Evolutionary conservation across 345 rosid genomes (phyloP), one percentile per base, ranked within the genome.

Genomic region (Euphorbia tirucalli): DNA sequence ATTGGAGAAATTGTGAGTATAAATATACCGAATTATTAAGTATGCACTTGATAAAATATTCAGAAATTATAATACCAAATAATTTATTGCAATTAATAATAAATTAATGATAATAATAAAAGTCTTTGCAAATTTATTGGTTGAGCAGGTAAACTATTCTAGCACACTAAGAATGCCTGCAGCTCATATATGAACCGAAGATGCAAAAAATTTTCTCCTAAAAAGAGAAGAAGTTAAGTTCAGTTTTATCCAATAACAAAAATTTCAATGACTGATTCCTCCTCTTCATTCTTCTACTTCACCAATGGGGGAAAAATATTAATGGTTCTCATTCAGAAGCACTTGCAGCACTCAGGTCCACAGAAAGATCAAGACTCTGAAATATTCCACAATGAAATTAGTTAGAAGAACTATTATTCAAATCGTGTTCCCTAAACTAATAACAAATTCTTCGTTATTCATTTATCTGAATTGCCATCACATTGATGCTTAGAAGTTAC

Each of bases 301-400:
- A 39, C 35, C 63, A 49, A 32, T 21, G 35, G 35, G 8, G n/a
- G 24, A 41, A 41, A 22, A 24, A n/a, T n/a, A 7, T 32, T 32
- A 46, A 6, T 56, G 57, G 65, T 70, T 69, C 65, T 67, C 70
- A 70, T 7, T 78, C 86, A 27, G 89, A 72, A 37, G 87, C 98
- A 79, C 89, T 93, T 65, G 93, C 96, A 79, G 91, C 94, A 81
- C 86, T 90, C 76, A 90, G 81, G 79, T 93, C 94, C 78, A 90
- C 90, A 7, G 96, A 84, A 59, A 90, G 85, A 82, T 89, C 93
- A 62, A 89, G 87, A 68, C 75, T 79, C 93, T 93, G 84, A 48
- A 72, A 7, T 74, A 79, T 39, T 58, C 72, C 77, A 67, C 15
- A 49, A 27, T 22, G 13, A 13, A 39, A 22, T 39, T 6, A 32